Evolutionary conservation across 768 basidiomycete species (phyloP), one percentile per base, ranked within the genome.

Genomic region (Steccherinum ochraceum): DNA sequence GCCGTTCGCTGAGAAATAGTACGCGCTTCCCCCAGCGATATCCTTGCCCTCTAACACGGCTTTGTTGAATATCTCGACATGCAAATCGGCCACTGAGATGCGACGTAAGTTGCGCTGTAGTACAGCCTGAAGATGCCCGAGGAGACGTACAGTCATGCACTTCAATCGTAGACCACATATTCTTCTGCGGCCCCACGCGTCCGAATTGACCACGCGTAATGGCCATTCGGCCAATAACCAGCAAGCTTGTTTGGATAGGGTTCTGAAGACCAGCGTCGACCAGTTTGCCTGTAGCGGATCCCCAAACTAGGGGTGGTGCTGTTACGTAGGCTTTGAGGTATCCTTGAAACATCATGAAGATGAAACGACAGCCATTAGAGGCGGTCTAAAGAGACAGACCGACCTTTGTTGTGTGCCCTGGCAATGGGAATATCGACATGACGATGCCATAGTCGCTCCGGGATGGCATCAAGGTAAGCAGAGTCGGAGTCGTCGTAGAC

Each of bases 221-320:
- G 7, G 16, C 30, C 7, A 35, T 35, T 35, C 30, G 7, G 30
- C 30, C 16, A 16, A 35, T 7, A 7, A 35, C 7, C 30, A 7
- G 7, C 7, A 35, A 7, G 16, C 30, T 35, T 7, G 30, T 7
- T 7, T 7, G 16, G 7, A 35, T 16, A 16, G 67, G 61, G 53
- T 84, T 80, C 42, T 76, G 72, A 35, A 85, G 68, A 5, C 75
- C 80, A 5, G 66, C 59, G 21, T 79, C 71, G 21, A 75, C 75
- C n/a, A 85, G 65, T 2, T 58, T 64, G 2, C 74, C 75, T 2
- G 56, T 61, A 1, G 78, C 75, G 24, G 78, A 65, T 23, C 80
- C 83, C 52, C 77, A 86, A 19, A 88, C 78, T 0, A 80, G 79
- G 11, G 73, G 64, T 1, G 80, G 79, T 3, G 78, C 59, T 39